Evolutionary conservation across 129 eudicot genomes (phyloP).

Genomic region (Flaveria sonorensis): DNA sequence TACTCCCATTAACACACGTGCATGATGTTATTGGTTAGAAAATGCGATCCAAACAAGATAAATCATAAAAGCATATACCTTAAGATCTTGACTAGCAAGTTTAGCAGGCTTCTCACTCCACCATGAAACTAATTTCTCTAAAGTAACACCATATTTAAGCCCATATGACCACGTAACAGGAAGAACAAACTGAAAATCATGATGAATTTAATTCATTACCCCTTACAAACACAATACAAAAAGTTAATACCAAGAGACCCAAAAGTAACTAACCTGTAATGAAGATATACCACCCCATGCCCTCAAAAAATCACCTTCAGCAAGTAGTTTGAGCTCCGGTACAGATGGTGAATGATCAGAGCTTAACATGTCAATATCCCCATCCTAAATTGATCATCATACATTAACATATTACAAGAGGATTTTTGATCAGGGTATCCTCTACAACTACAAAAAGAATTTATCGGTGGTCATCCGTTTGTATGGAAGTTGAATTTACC

Average conservation of each 20-base stretch:
- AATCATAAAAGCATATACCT: conserved; percentile 39
- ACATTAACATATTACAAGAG: not conserved
- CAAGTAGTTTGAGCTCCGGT: conserved; percentile 85
- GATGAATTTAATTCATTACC: not conserved
- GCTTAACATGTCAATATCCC: conserved; percentile 91
- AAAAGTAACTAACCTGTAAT: conserved; percentile 63
- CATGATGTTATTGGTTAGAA: not conserved
- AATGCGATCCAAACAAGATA: not conserved
- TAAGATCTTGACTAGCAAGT: conserved; percentile 72
- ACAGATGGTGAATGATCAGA: conserved; percentile 96
- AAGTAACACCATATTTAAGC: conserved; percentile 69
- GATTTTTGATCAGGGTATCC: not conserved
- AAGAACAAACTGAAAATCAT: conserved; percentile 73
- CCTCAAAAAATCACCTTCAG: conserved; percentile 80
- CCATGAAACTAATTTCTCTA: conserved; percentile 81
- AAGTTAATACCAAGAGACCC: not conserved
- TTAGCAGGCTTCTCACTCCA: conserved; percentile 99
- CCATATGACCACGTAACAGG: conserved; percentile 96
- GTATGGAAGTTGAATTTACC: conserved; percentile 43
- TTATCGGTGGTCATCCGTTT: not conserved
- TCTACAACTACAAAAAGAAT: not conserved
- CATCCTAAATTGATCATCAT: conserved; percentile 50
- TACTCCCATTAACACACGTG: not conserved
- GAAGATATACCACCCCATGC: conserved; percentile 99
- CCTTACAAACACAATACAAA: not conserved